Base-by-base conservation (phyloP, 306 rosid genomes). In the Dicorynia guianensis region DNA sequence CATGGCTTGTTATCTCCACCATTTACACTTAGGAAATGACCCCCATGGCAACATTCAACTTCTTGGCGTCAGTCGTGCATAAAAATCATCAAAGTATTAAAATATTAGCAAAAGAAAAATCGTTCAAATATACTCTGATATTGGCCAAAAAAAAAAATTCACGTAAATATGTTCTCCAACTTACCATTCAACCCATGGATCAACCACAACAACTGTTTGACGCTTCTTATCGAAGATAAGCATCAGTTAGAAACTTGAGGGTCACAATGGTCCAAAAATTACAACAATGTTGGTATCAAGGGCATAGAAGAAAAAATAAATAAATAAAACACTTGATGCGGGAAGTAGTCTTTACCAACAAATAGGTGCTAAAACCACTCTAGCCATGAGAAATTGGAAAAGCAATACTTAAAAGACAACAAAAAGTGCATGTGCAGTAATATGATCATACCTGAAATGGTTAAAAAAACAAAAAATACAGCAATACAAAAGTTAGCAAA, bases 181-280 rank as follows among this genome's bases (percentile, higher is more conserved):
- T 77, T 82, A 81, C 99, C 99, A 96, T 89, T 96, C 99, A 82
- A 96, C 99, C 71, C 93, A 97, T 78, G 92, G 99, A 92, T 96
- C 99, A 81, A 96, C 99, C 70, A 92, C 99, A 84, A n/a, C 92
- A 93, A 80, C 98, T 96, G 76, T 89, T 91, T 47, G 99, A 97
- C 76, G 97, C 91, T 84, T 96, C 99, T 92, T 90, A 97, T 58
- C 98, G 96, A 47, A 96, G 96, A 86, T 92, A 96, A 66, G 99
- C 58, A 84, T 96, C 92, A 63, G 97, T 89, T 71, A 96, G 52
- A 69, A 92, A 89, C 99, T 98, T 96, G 86, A 64, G 82, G 67
- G 52, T 66, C 12, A 64, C 58, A 77, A 7, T 59, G 70, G 20
- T 47, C 6, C 48, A 57, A 73, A 64, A 46, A 40, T 75, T 75